These are phyloP conservation scores for Cyphellophora attinorum DNA, from an alignment of 2,329 filamentous ascomycete species.

Conservation along the genomic window DNA sequence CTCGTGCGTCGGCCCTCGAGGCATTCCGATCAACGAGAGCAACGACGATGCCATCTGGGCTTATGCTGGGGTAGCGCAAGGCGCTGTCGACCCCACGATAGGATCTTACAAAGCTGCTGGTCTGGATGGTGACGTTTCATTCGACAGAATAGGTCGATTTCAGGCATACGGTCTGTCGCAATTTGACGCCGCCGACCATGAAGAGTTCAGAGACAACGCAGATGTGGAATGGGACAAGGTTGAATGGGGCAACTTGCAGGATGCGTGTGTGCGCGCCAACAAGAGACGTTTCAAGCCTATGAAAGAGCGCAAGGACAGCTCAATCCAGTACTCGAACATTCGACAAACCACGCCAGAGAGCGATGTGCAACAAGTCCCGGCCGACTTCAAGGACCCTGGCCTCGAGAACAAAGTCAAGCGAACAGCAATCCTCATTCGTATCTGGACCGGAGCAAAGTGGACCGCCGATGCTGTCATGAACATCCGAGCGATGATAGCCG, in stretches of 20 bases:
- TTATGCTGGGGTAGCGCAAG: conserved; percentile 28
- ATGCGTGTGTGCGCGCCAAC: conserved; percentile 57
- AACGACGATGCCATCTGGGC: conserved; percentile 56
- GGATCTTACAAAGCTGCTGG: conserved; percentile 54
- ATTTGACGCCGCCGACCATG: conserved; percentile 15
- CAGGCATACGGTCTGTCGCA: conserved; percentile 42
- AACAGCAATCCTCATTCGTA: conserved; percentile 71
- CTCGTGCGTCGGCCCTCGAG: conserved; percentile 54
- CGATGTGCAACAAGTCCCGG: conserved; percentile 12
- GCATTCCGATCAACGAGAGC: conserved; percentile 41
- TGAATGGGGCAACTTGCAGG: conserved; percentile 63
- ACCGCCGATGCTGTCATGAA: conserved; percentile 72
- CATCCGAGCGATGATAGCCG: conserved; percentile 72
- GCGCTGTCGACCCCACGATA: conserved; percentile 30
- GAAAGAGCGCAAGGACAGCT: conserved; percentile 17
- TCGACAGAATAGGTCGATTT: conserved; percentile 60
- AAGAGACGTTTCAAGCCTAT: conserved; percentile 44
- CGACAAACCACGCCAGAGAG: conserved; percentile 5
- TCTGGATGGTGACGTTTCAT: conserved; percentile 58
- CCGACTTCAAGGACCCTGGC: conserved; percentile 12
- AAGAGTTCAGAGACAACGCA: conserved; percentile 21
- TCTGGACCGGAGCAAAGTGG: conserved; percentile 74
- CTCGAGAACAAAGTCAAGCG: conserved; percentile 29
- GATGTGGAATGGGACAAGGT: conserved; percentile 51
- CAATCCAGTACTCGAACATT: conserved; percentile 20